A percentile compares a stretch with the other conserved stretches of the same genome.
phyloP scores from a whole-genome alignment of 2,329 filamentous ascomycete species.

The Volutella citrinella region DNA sequence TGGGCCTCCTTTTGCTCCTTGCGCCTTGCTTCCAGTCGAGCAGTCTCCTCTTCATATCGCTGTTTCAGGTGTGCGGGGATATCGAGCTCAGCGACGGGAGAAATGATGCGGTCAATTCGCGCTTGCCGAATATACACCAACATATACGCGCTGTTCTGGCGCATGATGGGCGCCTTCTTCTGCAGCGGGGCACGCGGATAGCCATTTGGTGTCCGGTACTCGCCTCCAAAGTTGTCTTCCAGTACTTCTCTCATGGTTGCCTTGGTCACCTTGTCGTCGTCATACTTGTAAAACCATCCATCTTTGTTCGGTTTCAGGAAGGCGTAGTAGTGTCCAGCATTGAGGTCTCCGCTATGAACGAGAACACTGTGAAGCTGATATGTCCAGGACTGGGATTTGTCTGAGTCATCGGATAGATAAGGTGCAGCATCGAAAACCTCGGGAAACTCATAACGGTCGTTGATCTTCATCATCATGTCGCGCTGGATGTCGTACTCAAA shows the following conservation, averaged over 20 bases:
- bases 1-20: conserved; percentile 95
- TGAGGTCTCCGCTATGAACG: conserved; percentile 93
- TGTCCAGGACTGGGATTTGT: conserved; percentile 82
- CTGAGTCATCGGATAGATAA: conserved; percentile 81
- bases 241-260: conserved; percentile 87
- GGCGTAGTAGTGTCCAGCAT: conserved; percentile 97
- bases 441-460: conserved; percentile 87
- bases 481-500: conserved; percentile 97
- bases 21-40: conserved; percentile 68
- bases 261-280: conserved; percentile 95
- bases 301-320: conserved; percentile 93
- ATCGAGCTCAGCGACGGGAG: conserved; percentile 71
- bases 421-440: conserved; percentile 80
- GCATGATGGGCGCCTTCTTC: conserved; percentile 58
- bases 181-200: conserved; percentile 44
- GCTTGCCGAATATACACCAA: conserved; percentile 93
- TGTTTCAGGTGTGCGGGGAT: conserved; percentile 78
- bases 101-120: conserved; percentile 77
- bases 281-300: conserved; percentile 94
- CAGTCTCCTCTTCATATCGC: conserved; percentile 69
- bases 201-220: conserved; percentile 59
- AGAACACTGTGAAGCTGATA: conserved; percentile 95
- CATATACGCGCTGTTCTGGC: conserved; percentile 92
- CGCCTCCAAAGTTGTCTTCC: conserved; percentile 95
- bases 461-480: conserved; percentile 99